phyloP scores from a whole-genome alignment of 306 rosid genomes.

The Erythrophleum fordii region DNA sequence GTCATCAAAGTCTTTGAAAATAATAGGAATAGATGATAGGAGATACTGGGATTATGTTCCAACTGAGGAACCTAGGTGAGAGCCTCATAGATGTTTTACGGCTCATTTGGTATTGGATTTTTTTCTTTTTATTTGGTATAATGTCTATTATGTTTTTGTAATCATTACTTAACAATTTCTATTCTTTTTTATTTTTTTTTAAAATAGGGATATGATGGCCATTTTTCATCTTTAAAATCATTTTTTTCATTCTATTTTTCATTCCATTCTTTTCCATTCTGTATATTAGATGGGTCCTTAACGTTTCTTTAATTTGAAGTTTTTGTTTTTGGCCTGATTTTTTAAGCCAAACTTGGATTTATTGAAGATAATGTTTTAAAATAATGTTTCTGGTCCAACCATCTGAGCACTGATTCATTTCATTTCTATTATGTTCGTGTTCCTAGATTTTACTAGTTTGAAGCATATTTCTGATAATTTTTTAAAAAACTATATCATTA shows the following conservation, averaged over 20 bases:
- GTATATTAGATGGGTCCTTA: too few species aligned
- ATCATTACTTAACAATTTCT: too few species aligned
- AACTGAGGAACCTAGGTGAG: conserved; percentile 87
- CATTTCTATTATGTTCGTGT: background rate
- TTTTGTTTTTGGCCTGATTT: background rate
- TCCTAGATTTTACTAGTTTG: background rate
- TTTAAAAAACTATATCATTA: background rate
- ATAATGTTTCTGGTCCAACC: background rate
- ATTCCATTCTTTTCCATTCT: too few species aligned
- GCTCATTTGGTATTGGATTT: too few species aligned
- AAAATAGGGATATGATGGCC: too few species aligned
- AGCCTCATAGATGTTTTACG: background rate
- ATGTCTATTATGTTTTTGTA: too few species aligned
- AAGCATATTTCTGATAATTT: background rate
- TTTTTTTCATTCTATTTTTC: too few species aligned
- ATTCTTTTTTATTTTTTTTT: too few species aligned
- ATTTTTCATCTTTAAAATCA: too few species aligned
- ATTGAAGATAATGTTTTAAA: background rate
- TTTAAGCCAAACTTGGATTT: background rate
- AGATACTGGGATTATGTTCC: conserved; percentile 84
- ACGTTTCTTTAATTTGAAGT: background rate
- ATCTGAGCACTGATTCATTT: background rate
- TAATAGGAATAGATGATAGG: conserved; percentile 89
- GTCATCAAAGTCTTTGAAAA: conserved; percentile 78
- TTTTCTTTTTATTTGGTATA: too few species aligned